A percentile compares a stretch with the other conserved stretches of the same genome.
These are phyloP conservation scores for Brettanomyces custersianus DNA, from an alignment of 805 yeast species.

Conservation along the genomic window DNA sequence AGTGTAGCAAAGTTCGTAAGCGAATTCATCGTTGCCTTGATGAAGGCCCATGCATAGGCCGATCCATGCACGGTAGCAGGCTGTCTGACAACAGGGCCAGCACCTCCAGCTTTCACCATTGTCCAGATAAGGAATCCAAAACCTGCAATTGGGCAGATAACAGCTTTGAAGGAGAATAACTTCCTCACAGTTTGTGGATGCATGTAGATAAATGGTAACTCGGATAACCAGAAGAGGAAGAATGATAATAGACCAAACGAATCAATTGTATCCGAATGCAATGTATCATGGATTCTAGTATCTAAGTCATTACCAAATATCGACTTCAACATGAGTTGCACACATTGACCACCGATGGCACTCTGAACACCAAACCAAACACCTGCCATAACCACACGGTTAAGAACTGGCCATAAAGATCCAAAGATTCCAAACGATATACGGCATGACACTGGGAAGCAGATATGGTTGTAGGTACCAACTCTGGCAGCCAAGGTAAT, in stretches of 20 bases:
- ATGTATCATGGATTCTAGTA: slow-evolving; percentile 51
- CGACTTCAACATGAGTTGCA: slow-evolving; percentile 68
- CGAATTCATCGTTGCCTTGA: slow-evolving; percentile 68
- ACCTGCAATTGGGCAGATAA: slow-evolving; percentile 74
- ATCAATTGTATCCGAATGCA: slow-evolving; percentile 40
- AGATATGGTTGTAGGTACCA: slow-evolving; percentile 72
- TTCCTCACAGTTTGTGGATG: slow-evolving; percentile 79
- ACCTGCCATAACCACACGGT: slow-evolving; percentile 70
- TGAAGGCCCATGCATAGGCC: slow-evolving; percentile 75
- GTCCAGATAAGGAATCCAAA: slow-evolving; percentile 81
- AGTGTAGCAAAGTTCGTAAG: slow-evolving; percentile 82
- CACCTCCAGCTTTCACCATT: slow-evolving; percentile 68
- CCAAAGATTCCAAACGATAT: slow-evolving; percentile 85
- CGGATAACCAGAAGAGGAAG: slow-evolving; percentile 74
- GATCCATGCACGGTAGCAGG: slow-evolving; percentile 44
- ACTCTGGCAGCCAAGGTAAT: slow-evolving; percentile 64
- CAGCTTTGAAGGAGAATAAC: slow-evolving; percentile 74
- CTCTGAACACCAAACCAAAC: slow-evolving; percentile 87
- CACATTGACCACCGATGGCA: slow-evolving; percentile 78
- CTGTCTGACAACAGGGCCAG: slow-evolving; percentile 62
- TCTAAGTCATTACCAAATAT: slow-evolving; percentile 64
- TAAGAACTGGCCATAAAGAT: slow-evolving; percentile 78
- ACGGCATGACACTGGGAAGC: slow-evolving; percentile 78
- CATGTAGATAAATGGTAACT: slow-evolving; percentile 73
- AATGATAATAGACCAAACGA: slow-evolving; percentile 67